These are phyloP conservation scores for Drechslera avenae DNA, from an alignment of 2,329 filamentous ascomycete species.

Conservation along the genomic window DNA sequence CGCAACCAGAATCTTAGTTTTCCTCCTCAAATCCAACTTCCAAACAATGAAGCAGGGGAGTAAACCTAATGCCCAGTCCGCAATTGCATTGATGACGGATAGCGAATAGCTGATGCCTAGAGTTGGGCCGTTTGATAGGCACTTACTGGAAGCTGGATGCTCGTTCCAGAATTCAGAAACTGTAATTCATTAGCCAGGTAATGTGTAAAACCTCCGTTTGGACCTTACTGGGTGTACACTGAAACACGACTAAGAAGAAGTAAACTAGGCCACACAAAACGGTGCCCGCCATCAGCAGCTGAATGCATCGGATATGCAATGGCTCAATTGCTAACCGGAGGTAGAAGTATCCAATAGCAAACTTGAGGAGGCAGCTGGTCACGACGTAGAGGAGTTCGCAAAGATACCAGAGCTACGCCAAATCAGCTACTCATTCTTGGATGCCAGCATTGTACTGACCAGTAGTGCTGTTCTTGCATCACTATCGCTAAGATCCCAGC, in stretches of 20 bases:
- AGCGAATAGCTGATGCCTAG: conserved; percentile 57
- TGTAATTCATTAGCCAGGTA: conserved; percentile 2
- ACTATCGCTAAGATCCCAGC: conserved; percentile 38
- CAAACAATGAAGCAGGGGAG: conserved; percentile 58
- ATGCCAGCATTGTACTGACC: conserved; percentile 16
- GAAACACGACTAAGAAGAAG: conserved; percentile 58
- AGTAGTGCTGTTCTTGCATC: conserved; percentile 38
- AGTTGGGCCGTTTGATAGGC: conserved; percentile 53
- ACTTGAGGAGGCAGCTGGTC: conserved; percentile 55
- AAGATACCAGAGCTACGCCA: conserved; percentile 57
- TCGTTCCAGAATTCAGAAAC: conserved; percentile 58
- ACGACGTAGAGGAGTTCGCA: conserved; percentile 61
- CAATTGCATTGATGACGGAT: conserved; percentile 34
- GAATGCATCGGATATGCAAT: conserved; percentile 55
- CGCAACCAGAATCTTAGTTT: conserved; percentile 59
- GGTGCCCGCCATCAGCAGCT: conserved; percentile 54
- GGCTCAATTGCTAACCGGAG: conserved; percentile 56
- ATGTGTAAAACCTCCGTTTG: neutral
- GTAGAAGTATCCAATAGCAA: conserved; percentile 60
- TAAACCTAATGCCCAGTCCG: conserved; percentile 43
- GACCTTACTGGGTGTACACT: conserved; percentile 54
- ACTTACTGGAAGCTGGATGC: conserved; percentile 47
- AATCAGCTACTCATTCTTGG: conserved; percentile 15
- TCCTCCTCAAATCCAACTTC: conserved; percentile 60
- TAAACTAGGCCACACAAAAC: conserved; percentile 55